These are phyloP conservation scores for Datura wrightii DNA, from an alignment of 257 asterid species.

Conservation along the genomic window DNA sequence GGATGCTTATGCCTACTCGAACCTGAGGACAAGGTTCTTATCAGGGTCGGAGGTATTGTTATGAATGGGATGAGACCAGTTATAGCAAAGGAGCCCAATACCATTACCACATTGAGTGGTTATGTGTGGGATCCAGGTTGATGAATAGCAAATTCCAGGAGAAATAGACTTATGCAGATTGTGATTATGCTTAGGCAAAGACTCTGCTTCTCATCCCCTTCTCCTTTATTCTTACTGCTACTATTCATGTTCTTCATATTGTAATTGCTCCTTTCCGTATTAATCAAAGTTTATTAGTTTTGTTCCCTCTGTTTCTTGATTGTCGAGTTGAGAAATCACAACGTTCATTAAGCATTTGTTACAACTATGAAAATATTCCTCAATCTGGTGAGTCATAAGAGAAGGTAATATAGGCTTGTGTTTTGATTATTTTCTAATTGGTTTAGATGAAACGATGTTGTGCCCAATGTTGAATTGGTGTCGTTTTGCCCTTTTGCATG, in stretches of 20 bases:
- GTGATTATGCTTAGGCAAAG: background rate
- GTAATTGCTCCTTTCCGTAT: too few relatives aligned
- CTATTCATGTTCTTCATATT: too few relatives aligned
- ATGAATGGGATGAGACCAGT: background rate
- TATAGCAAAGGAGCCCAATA: background rate
- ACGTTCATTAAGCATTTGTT: too few relatives aligned
- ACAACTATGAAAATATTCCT: conserved; percentile 70
- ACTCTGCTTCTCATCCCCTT: background rate
- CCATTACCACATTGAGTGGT: background rate
- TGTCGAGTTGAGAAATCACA: too few relatives aligned
- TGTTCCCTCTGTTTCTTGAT: too few relatives aligned
- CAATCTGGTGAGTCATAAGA: conserved; percentile 67
- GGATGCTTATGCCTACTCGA: too few relatives aligned
- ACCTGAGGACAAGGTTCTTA: too few relatives aligned
- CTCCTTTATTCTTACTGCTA: too few relatives aligned
- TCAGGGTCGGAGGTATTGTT: background rate
- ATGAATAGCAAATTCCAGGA: background rate
- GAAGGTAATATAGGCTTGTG: conserved; percentile 48
- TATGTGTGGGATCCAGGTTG: background rate
- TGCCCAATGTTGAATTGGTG: background rate
- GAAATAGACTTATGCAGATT: background rate
- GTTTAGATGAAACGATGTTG: conserved; percentile 23
- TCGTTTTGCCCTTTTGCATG: conserved; percentile 22
- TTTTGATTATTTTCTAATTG: background rate
- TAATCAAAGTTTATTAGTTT: too few relatives aligned